Evolutionary conservation across 495 filamentous ascomycete species (phyloP).

Genomic region (Penicillium salamii): DNA sequence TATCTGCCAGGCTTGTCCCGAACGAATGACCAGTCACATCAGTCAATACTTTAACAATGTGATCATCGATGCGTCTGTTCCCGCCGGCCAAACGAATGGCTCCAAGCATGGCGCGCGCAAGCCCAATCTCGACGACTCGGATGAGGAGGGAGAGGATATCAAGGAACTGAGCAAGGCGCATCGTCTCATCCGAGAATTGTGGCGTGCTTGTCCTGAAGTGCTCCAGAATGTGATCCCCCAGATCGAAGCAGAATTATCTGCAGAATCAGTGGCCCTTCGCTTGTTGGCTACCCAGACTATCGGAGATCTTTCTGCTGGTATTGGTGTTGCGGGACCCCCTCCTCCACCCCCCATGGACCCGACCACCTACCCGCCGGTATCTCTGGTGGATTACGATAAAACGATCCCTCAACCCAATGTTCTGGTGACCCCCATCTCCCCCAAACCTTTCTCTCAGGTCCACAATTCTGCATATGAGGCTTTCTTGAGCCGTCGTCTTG

Average conservation of each 20-base stretch:
- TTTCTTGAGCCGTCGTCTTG: slow-evolving; percentile 78
- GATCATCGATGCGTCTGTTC: slow-evolving; percentile 78
- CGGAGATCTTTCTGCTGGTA: slow-evolving; percentile 88
- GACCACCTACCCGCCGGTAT: slow-evolving; percentile 72
- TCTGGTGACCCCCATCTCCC: slow-evolving; percentile 73
- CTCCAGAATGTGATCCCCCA: slow-evolving; percentile 92
- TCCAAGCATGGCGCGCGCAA: slow-evolving; percentile 47
- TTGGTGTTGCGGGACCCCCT: slow-evolving; percentile 83
- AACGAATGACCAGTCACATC: slow-evolving; percentile 90
- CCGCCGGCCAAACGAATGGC: slow-evolving; percentile 30
- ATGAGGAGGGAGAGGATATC: slow-evolving; percentile 82
- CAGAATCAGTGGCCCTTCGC: slow-evolving; percentile 83
- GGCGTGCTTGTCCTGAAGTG: slow-evolving; percentile 85
- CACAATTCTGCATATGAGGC: slow-evolving; percentile 74
- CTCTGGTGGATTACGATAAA: slow-evolving; percentile 56
- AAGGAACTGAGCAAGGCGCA: slow-evolving; percentile 88
- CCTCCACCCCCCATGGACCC: slow-evolving; percentile 71
- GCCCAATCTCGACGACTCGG: slow-evolving; percentile 61
- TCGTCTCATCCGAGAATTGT: slow-evolving; percentile 83
- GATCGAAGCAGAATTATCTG: slow-evolving; percentile 86
- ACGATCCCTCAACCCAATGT: slow-evolving; percentile 55
- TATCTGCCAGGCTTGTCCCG: slow-evolving; percentile 84
- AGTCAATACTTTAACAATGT: slow-evolving; percentile 98
- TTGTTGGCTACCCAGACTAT: slow-evolving; percentile 88
- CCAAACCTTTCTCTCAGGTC: slow-evolving; percentile 77